These are phyloP conservation scores for Phytophthora hybrid DNA, from an alignment of 352 stramenopile species.

Conservation along the genomic window DNA sequence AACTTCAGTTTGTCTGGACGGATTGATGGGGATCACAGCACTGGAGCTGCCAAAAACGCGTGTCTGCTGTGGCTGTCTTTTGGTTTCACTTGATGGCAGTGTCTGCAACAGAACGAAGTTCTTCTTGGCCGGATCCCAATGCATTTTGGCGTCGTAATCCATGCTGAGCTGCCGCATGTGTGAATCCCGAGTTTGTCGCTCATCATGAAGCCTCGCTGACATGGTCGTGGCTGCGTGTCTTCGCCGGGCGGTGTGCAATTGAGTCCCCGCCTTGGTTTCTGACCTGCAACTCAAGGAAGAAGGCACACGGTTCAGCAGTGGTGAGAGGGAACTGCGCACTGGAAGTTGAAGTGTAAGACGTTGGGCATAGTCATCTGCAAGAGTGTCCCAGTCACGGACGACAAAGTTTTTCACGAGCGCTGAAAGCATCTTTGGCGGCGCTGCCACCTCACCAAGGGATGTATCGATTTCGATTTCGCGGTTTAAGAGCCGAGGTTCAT, in stretches of 20 bases:
- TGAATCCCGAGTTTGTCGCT: constrained; percentile 34
- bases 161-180: constrained; percentile 47
- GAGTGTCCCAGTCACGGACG: constrained; percentile 50
- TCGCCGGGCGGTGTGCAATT: constrained; percentile 24
- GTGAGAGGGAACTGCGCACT: constrained; percentile 23
- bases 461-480: constrained; percentile 19
- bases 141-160: constrained; percentile 50
- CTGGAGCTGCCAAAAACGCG: neutral
- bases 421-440: constrained; percentile 56
- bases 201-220: constrained; percentile 34
- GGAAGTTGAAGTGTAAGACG: constrained; percentile 41
- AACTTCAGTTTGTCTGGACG: constrained; percentile 5
- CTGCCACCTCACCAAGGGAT: constrained; percentile 30
- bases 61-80: constrained; percentile 7
- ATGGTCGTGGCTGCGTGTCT: constrained; percentile 12
- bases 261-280: neutral
- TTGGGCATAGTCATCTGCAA: constrained; percentile 47
- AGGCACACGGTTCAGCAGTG: constrained; percentile 15
- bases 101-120: constrained; percentile 38
- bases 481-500: constrained; percentile 2
- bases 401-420: constrained; percentile 56
- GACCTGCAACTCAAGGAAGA: constrained; percentile 24
- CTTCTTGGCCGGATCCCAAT: constrained; percentile 46
- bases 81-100: neutral
- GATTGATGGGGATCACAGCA: constrained; percentile 1